Conservation (phyloP, 441 rosid genomes). For the Eruca vesicaria region DNA sequence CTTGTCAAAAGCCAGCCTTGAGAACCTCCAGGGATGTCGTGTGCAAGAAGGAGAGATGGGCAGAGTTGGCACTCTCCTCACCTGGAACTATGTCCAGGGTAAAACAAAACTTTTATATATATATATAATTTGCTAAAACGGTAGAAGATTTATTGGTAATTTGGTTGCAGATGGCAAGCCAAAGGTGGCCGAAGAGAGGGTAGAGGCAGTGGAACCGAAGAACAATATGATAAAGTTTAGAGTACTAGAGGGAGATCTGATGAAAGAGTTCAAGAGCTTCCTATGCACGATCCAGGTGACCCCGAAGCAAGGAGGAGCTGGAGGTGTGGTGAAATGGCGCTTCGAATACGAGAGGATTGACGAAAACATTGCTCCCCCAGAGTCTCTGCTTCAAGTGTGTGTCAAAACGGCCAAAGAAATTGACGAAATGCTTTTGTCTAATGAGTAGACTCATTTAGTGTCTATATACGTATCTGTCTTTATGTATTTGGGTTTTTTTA, state of each 20-base stretch:
- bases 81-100: conserved; percentile 29
- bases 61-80: conserved; percentile 11
- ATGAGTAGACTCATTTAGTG: neutral
- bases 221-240: conserved; percentile 3
- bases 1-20: neutral
- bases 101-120: neutral
- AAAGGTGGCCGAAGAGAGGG: too few relatives aligned
- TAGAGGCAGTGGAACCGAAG: conserved; percentile 22
- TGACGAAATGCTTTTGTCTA: conserved; percentile 16
- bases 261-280: too few relatives aligned
- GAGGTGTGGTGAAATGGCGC: conserved; percentile 16
- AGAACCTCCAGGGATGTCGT: conserved; percentile 7
- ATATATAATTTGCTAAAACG: neutral
- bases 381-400: conserved; percentile 10
- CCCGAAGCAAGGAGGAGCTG: conserved; percentile 13
- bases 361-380: conserved; percentile 19
- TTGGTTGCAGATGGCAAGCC: conserved; percentile 13
- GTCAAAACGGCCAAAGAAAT: conserved; percentile 11
- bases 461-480: neutral
- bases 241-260: conserved; percentile 26
- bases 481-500: neutral
- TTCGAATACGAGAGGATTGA: conserved; percentile 18
- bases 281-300: too few relatives aligned
- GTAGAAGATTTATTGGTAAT: neutral
- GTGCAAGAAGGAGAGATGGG: conserved; percentile 32